Conservation (phyloP, 305 asterid genomes). For the Striga hermonthica region DNA sequence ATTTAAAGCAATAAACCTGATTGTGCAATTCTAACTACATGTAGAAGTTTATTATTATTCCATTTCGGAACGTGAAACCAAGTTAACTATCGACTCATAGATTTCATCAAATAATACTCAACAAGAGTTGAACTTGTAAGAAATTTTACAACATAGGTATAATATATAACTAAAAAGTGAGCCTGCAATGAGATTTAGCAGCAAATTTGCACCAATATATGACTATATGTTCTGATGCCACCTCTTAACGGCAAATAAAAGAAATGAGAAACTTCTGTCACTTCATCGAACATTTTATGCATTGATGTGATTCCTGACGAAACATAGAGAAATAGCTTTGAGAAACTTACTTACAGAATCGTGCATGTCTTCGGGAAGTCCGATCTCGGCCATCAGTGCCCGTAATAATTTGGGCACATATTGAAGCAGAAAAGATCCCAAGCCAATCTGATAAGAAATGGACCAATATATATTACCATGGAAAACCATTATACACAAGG, state of each 20-base stretch:
- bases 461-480: constrained; percentile 23
- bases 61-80: no score
- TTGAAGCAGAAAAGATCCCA: constrained; percentile 73
- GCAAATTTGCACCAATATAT: not conserved
- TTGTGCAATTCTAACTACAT: no score
- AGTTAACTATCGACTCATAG: no score
- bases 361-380: constrained; percentile 79
- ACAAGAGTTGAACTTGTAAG: no score
- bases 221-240: not conserved
- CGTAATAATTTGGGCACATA: constrained; percentile 54
- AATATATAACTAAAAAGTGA: not conserved
- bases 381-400: constrained; percentile 60
- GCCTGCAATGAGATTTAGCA: constrained; percentile 1
- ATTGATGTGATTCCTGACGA: constrained; percentile 8
- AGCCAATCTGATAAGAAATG: constrained; percentile 58
- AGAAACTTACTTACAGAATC: constrained; percentile 93
- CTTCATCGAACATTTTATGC: constrained; percentile 23
- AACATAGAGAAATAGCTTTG: constrained; percentile 34
- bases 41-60: no score
- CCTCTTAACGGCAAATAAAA: no score
- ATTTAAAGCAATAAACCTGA: no score
- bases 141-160: not conserved
- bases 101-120: no score
- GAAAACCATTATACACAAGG: constrained; percentile 13
- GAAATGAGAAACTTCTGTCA: constrained; percentile 21